Evolutionary conservation across 441 rosid species (phyloP).

Genomic region (Viola pubescens): DNA sequence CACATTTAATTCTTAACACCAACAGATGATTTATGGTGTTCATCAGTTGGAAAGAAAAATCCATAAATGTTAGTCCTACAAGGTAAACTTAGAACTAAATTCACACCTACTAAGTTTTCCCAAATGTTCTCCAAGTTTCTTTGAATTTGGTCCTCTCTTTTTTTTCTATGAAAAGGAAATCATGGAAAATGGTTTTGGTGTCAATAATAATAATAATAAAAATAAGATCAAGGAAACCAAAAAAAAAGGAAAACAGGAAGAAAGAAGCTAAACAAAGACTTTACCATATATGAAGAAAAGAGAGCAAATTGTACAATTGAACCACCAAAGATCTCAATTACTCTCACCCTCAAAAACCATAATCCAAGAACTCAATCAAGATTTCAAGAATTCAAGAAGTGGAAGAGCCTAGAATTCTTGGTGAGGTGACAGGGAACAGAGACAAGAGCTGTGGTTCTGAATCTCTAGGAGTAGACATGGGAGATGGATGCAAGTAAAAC

Average conservation of each 20-base stretch:
- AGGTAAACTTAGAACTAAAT: too few relatives aligned
- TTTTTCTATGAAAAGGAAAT: too few relatives aligned
- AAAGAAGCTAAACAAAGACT: conserved; percentile 15
- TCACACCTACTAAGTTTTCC: too few relatives aligned
- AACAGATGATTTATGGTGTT: too few relatives aligned
- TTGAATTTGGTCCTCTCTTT: too few relatives aligned
- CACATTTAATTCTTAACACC: too few relatives aligned
- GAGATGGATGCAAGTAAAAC: conserved; percentile 86
- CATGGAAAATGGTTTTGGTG: too few relatives aligned
- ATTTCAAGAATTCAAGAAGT: conserved; percentile 18
- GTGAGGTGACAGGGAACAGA: conserved; percentile 79
- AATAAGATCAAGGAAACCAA: neutral
- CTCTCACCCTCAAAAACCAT: conserved; percentile 14
- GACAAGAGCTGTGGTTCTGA: conserved; percentile 79
- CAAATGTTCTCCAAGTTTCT: too few relatives aligned
- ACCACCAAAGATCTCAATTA: conserved; percentile 21
- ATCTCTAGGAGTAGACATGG: conserved; percentile 76
- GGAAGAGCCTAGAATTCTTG: conserved; percentile 46
- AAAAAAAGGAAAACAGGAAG: conserved; percentile 2
- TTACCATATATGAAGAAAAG: conserved; percentile 28
- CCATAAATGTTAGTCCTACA: too few relatives aligned
- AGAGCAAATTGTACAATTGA: conserved; percentile 45
- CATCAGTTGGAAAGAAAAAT: too few relatives aligned
- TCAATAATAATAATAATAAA: neutral
- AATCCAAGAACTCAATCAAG: conserved; percentile 21